Evolutionary conservation across 1,139 yeast species (phyloP), one percentile per base, ranked within the genome.

Genomic region (Lizanozyma gosingica): DNA sequence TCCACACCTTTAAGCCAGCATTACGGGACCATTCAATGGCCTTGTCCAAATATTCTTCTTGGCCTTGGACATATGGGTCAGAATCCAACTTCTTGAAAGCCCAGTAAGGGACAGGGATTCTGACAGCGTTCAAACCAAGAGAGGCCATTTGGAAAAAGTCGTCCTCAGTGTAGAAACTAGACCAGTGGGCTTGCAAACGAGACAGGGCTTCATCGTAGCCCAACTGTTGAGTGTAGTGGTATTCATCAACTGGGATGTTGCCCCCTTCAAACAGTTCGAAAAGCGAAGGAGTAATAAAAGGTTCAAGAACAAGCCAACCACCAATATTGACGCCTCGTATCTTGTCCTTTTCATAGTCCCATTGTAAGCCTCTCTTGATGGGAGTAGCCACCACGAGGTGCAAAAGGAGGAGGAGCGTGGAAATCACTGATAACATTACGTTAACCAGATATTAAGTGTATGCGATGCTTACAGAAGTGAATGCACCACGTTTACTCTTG

Each of bases 71-170:
- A 57, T 86, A 90, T 4, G 97, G 96, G 57, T 92, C 98, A 44
- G 67, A 63, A 16, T 65, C 73, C 43, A 76, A 64, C 36, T 67
- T 62, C 39, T 72, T 62, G 60, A 84, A 92, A 3, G 97, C 97
- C 98, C 98, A 90, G 67, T 90, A 92, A 4, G 97, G 97, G 46
- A 90, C 76, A 18, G 97, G 97, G 44, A 90, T 83, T 52, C 97
- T 76, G 33, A 86, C 96, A 45, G 83, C 71, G 62, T 90, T 90
- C 51, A 90, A 72, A 1, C 97, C 97, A 50, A 75, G 73, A 9
- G 57, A 50, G 29, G 73, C 71, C 43, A 92, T 85, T 42, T 71
- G 63, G 39, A 59, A 47, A 51, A 90, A 80, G 60, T 90, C 98
- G 29, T 64, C 60, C 55, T 85, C 94, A 3, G 82, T 78, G 57